phyloP scores from a whole-genome alignment of 179 eudicot genomes.

The Nepenthes alata region DNA sequence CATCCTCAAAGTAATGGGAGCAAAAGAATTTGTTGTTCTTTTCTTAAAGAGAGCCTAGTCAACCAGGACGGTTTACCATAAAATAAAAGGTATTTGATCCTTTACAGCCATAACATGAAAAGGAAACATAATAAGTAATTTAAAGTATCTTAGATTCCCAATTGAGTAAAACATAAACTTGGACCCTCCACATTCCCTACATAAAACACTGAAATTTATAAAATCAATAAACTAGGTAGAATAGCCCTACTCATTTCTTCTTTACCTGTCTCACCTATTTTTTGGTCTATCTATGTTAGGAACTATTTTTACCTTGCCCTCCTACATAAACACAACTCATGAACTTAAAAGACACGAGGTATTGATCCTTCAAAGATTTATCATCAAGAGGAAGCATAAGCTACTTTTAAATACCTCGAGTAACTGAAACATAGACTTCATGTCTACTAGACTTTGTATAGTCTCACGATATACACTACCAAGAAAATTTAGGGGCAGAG shows the following conservation, averaged over 20 bases:
- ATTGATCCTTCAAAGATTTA: not conserved
- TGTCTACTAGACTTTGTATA: slow-evolving; percentile 81
- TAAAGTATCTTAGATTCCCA: too few species aligned
- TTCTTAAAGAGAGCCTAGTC: not conserved
- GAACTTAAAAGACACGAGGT: not conserved
- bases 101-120: too few species aligned
- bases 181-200: too few species aligned
- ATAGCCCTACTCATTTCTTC: too few species aligned
- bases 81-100: too few species aligned
- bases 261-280: too few species aligned
- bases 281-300: not conserved
- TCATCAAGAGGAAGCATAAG: slow-evolving; percentile 1
- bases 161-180: too few species aligned
- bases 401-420: slow-evolving; percentile 54
- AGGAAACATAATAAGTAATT: too few species aligned
- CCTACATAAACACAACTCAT: not conserved
- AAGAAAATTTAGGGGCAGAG: slow-evolving; percentile 94
- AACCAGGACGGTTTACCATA: not conserved
- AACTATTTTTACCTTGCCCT: not conserved
- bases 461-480: slow-evolving; percentile 99
- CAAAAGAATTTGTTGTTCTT: not conserved
- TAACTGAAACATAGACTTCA: slow-evolving; percentile 92
- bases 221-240: too few species aligned
- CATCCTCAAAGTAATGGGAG: not conserved
- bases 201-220: too few species aligned